Evolutionary conservation across 495 filamentous ascomycete genomes (phyloP).

Genomic region (Aspergillus funiculosus): DNA sequence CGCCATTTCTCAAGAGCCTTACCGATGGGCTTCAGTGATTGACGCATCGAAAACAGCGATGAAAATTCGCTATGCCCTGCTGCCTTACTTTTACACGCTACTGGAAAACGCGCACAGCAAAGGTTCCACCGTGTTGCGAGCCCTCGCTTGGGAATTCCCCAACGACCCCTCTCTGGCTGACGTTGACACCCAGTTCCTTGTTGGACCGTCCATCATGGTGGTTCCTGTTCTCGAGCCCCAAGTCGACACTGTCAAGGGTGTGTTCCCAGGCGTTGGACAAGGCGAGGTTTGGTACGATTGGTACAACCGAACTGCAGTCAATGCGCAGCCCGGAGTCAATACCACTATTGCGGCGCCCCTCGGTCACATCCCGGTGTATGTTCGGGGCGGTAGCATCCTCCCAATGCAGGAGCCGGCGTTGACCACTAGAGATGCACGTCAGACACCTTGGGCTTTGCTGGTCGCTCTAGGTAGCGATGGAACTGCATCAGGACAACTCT

Average conservation of each 20-base stretch:
- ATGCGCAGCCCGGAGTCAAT: conserved; percentile 54
- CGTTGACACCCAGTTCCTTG: conserved; percentile 70
- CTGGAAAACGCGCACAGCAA: conserved; percentile 63
- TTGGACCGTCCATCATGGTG: conserved; percentile 65
- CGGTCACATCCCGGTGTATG: conserved; percentile 71
- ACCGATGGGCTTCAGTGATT: conserved; percentile 63
- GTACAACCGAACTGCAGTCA: conserved; percentile 57
- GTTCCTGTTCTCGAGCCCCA: conserved; percentile 65
- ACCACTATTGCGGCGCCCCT: conserved; percentile 69
- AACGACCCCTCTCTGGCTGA: conserved; percentile 63
- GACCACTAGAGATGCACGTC: conserved; percentile 59
- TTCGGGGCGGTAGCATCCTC: conserved; percentile 65
- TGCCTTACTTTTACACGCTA: conserved; percentile 80
- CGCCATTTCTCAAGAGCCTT: conserved; percentile 67
- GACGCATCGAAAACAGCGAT: conserved; percentile 64
- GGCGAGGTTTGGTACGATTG: conserved; percentile 77
- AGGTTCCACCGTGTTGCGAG: conserved; percentile 73
- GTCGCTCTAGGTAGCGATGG: conserved; percentile 54
- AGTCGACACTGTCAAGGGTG: conserved; percentile 60
- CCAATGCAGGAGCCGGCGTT: conserved; percentile 66
- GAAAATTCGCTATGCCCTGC: conserved; percentile 63
- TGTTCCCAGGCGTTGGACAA: conserved; percentile 66
- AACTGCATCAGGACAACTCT: conserved; percentile 59
- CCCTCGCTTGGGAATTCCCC: conserved; percentile 79
- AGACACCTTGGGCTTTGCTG: conserved; percentile 65